Base-by-base conservation (phyloP, 352 stramenopile species). In the Phytophthora fragariaefolia region DNA sequence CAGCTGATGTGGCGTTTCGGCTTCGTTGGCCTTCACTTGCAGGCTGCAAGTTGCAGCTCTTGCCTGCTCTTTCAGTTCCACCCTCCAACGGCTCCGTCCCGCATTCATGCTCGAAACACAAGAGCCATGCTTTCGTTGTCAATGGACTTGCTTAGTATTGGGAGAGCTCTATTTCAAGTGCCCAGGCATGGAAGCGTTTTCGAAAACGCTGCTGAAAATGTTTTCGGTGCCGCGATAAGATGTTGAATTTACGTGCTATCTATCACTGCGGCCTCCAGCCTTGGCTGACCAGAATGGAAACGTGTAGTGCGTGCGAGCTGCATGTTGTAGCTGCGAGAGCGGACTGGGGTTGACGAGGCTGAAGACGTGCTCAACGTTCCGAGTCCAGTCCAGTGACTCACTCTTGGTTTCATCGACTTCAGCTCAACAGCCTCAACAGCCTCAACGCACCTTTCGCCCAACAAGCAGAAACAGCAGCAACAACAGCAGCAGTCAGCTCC, bases 361-460 rank as follows among this genome's bases (percentile, higher is more conserved):
- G 55, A 59, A 58, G 50, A 47, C 50, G 61, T 20, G 23, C 23
- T 69, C 62, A 65, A 64, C 53, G 55, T 63, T 40, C 20, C 26
- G 12, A 12, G 22, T 6, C 4, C 18, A 47, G 18, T 46, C 40
- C 23, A 58, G 57, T 58, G 40, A 70, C 43, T 69, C 68, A 76
- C 51, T 69, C 45, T 65, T 63, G 40, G 26, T 67, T 74, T 73
- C 53, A 23, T 69, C 64, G 22, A 52, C 64, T 63, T 65, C 69
- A 73, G 52, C 63, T 62, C 53, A 77, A 58, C 57, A 62, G 64
- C 57, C 26, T 66, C 63, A 63, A 64, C 52, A 49, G 46, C 49
- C 63, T 50, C 61, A 69, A 71, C 63, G 54, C 58, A 42, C 51
- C 45, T 53, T 23, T 52, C 59, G 42, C 49, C 22, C 48, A 17